Percentiles rank a stretch among this genome's conserved stretches.
These are phyloP conservation scores for Eucommia ulmoides DNA, from an alignment of 257 asterid genomes.

Conservation along the genomic window DNA sequence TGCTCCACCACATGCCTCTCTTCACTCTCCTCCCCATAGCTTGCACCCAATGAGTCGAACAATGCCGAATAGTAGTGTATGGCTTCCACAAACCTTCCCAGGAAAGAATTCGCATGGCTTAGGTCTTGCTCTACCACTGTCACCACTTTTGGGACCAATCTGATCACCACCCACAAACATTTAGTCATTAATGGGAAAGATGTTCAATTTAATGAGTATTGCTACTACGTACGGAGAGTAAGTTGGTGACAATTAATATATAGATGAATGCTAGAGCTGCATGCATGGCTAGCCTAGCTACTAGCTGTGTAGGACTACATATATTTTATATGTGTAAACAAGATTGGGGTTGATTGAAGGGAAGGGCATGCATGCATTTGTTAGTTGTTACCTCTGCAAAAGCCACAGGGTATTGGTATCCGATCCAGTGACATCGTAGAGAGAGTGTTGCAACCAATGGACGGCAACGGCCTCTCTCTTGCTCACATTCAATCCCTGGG, in stretches of 20 bases:
- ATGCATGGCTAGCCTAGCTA: background rate
- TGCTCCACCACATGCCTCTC: slow-evolving; percentile 93
- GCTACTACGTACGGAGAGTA: background rate
- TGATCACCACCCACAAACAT: slow-evolving; percentile 8
- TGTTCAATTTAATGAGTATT: background rate
- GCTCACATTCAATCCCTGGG: slow-evolving; percentile 46
- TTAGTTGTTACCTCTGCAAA: slow-evolving; percentile 50
- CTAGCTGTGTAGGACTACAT: background rate
- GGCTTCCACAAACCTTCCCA: slow-evolving; percentile 92
- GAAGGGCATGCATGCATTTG: too few species aligned
- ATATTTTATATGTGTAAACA: too few species aligned
- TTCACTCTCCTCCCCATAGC: slow-evolving; percentile 92
- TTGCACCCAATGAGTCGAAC: slow-evolving; percentile 92
- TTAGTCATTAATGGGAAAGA: background rate
- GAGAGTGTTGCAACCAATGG: slow-evolving; percentile 96
- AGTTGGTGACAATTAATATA: background rate
- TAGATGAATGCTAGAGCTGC: background rate
- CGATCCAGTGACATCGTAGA: slow-evolving; percentile 88
- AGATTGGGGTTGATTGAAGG: background rate
- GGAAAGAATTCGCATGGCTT: slow-evolving; percentile 87
- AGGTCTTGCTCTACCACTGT: slow-evolving; percentile 94
- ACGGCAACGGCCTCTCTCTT: slow-evolving; percentile 94
- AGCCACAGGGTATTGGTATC: slow-evolving; percentile 72
- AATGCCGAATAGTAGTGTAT: slow-evolving; percentile 93
- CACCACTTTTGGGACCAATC: slow-evolving; percentile 89